Conservation (phyloP, 192 early-diverging fungal genomes). For the Oehlia diaphana region DNA sequence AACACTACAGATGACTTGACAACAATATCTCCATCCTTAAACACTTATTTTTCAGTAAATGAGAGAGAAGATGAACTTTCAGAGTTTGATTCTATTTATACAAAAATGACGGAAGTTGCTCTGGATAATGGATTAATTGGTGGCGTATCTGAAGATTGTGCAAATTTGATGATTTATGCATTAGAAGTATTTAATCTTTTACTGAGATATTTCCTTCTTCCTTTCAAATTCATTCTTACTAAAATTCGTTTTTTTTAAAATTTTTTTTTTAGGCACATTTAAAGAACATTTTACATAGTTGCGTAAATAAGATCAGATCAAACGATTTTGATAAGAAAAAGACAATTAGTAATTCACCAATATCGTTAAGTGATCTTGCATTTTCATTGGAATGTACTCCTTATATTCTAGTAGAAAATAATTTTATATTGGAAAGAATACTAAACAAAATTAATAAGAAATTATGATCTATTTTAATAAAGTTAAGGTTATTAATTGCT, state of each 20-base stretch:
- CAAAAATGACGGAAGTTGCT: slow-evolving; percentile 12
- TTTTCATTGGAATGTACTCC: slow-evolving; percentile 11
- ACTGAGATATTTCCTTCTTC: background rate
- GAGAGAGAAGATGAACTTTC: background rate
- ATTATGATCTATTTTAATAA: no score
- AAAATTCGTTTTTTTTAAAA: background rate
- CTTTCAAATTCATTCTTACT: background rate
- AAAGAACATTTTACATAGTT: slow-evolving; percentile 5
- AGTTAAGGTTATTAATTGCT: no score
- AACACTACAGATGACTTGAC: background rate
- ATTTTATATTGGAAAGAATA: background rate
- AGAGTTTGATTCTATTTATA: background rate
- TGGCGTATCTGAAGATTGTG: slow-evolving; percentile 9
- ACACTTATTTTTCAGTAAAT: background rate
- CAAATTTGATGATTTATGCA: slow-evolving; percentile 6
- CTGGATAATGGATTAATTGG: slow-evolving; percentile 11
- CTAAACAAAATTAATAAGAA: no score
- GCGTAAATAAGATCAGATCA: background rate
- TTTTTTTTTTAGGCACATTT: background rate
- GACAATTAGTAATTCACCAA: background rate
- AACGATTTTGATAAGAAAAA: background rate
- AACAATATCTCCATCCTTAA: background rate
- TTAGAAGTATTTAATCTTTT: background rate
- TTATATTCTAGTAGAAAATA: background rate
- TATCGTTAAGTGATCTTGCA: slow-evolving; percentile 13